A percentile compares a stretch with the other conserved stretches of the same genome.
Conservation (phyloP, 2,329 filamentous ascomycete genomes). For the Incumbomyces delicatus region DNA sequence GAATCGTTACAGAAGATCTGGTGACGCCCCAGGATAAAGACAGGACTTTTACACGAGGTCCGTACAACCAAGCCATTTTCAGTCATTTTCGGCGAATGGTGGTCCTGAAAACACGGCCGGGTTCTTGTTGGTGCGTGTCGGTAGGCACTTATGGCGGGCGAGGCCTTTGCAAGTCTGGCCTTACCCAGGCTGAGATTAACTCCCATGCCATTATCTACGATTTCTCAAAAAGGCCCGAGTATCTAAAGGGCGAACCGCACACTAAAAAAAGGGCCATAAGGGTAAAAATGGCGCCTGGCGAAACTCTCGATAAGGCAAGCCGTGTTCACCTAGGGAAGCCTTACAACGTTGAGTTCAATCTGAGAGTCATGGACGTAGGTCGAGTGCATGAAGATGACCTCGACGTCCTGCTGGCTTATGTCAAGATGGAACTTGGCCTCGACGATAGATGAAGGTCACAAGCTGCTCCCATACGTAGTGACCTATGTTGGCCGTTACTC, state of each 20-base stretch:
- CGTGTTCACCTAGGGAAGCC: slow-evolving; percentile 33
- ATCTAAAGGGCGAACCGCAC: slow-evolving; percentile 20
- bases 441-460: neutral
- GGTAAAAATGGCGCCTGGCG: slow-evolving; percentile 21
- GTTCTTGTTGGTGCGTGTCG: slow-evolving; percentile 27
- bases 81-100: slow-evolving; percentile 21
- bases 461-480: neutral
- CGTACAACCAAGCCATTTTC: neutral
- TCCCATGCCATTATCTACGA: slow-evolving; percentile 34
- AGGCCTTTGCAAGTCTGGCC: slow-evolving; percentile 29
- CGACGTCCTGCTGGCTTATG: neutral
- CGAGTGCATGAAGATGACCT: slow-evolving; percentile 17
- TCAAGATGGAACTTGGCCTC: neutral
- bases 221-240: slow-evolving; percentile 11
- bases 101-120: slow-evolving; percentile 22
- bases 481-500: neutral
- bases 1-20: slow-evolving; percentile 11
- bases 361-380: slow-evolving; percentile 33
- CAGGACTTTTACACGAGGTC: neutral
- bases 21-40: neutral
- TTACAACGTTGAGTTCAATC: slow-evolving; percentile 34
- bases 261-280: slow-evolving; percentile 30
- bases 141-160: slow-evolving; percentile 32
- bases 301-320: slow-evolving; percentile 26
- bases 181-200: slow-evolving; percentile 20